These are phyloP conservation scores for Leccinum truebloodii DNA, from an alignment of 768 basidiomycete genomes.

Conservation along the genomic window DNA sequence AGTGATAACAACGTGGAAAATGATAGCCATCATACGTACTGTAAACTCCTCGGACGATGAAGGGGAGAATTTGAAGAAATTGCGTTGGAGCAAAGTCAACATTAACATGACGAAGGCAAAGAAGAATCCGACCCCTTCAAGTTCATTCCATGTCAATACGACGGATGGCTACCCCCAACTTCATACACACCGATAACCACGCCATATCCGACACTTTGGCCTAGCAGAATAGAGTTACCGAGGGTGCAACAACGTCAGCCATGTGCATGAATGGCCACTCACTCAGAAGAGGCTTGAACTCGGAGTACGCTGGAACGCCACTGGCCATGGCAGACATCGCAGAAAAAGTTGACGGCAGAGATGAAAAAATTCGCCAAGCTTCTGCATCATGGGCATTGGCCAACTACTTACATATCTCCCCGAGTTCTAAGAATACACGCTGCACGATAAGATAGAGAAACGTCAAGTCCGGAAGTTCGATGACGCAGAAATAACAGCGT, in stretches of 20 bases:
- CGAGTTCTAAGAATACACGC: slow-evolving; percentile 5
- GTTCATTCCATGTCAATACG: not conserved
- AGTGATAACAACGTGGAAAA: not conserved
- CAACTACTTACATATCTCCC: slow-evolving; percentile 3
- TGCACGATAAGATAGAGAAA: slow-evolving; percentile 6
- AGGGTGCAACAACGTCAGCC: not conserved
- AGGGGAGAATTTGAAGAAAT: slow-evolving; percentile 48
- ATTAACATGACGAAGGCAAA: slow-evolving; percentile 49
- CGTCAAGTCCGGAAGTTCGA: not conserved
- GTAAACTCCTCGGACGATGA: slow-evolving; percentile 49
- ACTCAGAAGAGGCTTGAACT: slow-evolving; percentile 45
- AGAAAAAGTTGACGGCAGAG: not conserved
- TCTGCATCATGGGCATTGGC: not conserved
- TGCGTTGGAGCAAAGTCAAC: slow-evolving; percentile 46
- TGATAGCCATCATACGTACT: slow-evolving; percentile 26
- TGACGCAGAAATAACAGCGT: not conserved
- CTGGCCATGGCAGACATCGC: slow-evolving; percentile 13
- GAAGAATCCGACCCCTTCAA: slow-evolving; percentile 49
- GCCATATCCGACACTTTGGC: slow-evolving; percentile 49
- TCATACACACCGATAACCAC: slow-evolving; percentile 44
- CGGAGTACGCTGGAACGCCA: slow-evolving; percentile 25
- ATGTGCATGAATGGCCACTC: slow-evolving; percentile 4
- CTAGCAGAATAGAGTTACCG: slow-evolving; percentile 24
- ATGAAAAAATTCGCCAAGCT: not conserved
- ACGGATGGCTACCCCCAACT: not conserved